Conservation (phyloP, 305 asterid species). For the Euphrasia arctica region DNA sequence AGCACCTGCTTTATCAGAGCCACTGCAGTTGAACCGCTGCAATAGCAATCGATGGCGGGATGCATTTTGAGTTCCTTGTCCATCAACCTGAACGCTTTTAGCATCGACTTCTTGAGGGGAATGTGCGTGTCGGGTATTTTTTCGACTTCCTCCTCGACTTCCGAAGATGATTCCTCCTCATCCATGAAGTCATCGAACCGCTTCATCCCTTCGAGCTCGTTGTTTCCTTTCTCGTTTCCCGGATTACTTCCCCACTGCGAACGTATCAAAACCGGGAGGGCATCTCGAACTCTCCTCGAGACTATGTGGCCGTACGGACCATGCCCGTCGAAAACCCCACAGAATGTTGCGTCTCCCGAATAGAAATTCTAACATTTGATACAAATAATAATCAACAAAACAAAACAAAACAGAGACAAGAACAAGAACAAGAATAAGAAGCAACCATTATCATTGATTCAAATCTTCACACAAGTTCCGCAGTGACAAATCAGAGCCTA, state of each 20-base stretch:
- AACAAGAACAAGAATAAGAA: conserved; percentile 24
- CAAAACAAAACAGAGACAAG: background rate
- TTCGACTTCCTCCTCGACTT: conserved; percentile 66
- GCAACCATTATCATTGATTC: conserved; percentile 2
- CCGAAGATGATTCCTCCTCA: conserved; percentile 56
- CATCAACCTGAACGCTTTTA: conserved; percentile 83
- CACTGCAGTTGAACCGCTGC: conserved; percentile 92
- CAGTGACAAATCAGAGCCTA: too few species aligned
- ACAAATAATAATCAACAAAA: too few species aligned
- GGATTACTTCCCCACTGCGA: conserved; percentile 55
- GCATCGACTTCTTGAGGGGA: conserved; percentile 65
- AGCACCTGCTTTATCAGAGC: conserved; percentile 73
- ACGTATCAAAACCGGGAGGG: conserved; percentile 56
- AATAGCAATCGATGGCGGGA: conserved; percentile 80
- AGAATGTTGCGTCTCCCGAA: conserved; percentile 51
- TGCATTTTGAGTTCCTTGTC: conserved; percentile 90
- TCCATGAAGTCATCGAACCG: conserved; percentile 71
- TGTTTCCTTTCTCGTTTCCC: conserved; percentile 27
- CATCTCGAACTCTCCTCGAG: conserved; percentile 69
- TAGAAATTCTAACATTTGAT: conserved; percentile 67
- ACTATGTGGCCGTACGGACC: conserved; percentile 91
- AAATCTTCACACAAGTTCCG: too few species aligned
- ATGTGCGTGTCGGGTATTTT: conserved; percentile 74
- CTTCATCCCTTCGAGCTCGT: conserved; percentile 41
- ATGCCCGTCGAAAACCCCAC: conserved; percentile 86